Evolutionary conservation across 805 yeast species (phyloP), one percentile per base, ranked within the genome.

Genomic region (Monosporozyma unispora): DNA sequence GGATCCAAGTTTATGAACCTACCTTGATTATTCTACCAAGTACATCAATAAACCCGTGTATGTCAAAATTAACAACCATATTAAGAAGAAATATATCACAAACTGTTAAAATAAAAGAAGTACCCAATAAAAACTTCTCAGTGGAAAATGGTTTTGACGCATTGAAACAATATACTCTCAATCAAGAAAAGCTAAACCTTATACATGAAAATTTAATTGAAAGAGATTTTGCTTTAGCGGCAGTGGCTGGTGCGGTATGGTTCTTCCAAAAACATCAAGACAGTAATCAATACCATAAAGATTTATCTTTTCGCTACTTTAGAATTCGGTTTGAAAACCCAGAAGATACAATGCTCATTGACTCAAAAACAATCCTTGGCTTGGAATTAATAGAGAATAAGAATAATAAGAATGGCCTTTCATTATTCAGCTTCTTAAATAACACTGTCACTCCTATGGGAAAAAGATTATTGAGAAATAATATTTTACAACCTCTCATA

Each of bases 371-470:
- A 0, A 58, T 67, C 4, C 57, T 54, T 18, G 60, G 64, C n/a
- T 59, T 76, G 5, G 77, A 75, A 46, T 54, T 76, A 22, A 57
- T 69, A 1, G 66, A 68, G 9, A 73, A 70, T 53, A 57, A 60
- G 2, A 44, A 57, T 4, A 65, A 63, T 7, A 55, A 55, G 18
- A 61, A 55, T 8, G 71, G 69, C 0, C 45, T 60, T 8, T 64
- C 72, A 0, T 57, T 76, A 7, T 63, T 67, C 28, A 71, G 69
- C 23, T 61, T 64, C 39, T 52, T 75, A 42, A 67, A 75, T 52
- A 53, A 57, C 1, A 73, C 78, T 0, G 50, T 57, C 0, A 76
- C 80, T 0, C 71, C 67, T 47, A 76, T 76, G 80, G 80, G 80
- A 0, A 60, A 57, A 14, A 53, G 79, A 46, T 50, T 69, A 6